Evolutionary conservation across 768 basidiomycete genomes (phyloP), one percentile per base, ranked within the genome.

Genomic region (Obba rivulosa): DNA sequence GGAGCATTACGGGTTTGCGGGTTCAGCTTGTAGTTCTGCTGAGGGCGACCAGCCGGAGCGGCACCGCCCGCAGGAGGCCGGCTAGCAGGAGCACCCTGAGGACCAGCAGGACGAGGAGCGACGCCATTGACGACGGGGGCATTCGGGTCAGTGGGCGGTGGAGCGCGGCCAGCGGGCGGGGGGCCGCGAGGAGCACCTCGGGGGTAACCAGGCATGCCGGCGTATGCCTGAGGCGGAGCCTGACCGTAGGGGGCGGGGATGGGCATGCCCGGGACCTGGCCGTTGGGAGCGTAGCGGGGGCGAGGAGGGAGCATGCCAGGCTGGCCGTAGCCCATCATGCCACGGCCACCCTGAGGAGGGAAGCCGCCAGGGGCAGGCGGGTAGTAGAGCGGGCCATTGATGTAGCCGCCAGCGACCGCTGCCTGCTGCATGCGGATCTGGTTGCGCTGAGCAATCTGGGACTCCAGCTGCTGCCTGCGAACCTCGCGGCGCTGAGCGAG

Each of bases 401-500:
- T 79, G 76, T 89, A 87, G 52, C 86, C 83, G 55, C 81, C 80
- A 45, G 91, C 87, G 40, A 90, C 89, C 51, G 88, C 91, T 53
- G 89, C 88, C 75, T 97, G 95, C 64, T 94, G 92, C 81, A 94
- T 86, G 54, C 95, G 80, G 66, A 94, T 92, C 71, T 97, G 92
- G 71, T 92, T 89, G 66, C 96, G 92, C 72, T 97, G 93, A 55
- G 92, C 92, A 64, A 97, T 94, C 77, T 98, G 96, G 64, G 89
- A 93, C 75, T 98, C 96, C 59, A 99, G 80, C 68, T 98, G 94
- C 69, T 98, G 95, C 63, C 94, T 83, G 67, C 96, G 90, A 62
- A 96, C 90, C 64, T 99, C 96, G 54, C 93, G 92, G 57, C 95
- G 92, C 67, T 99, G 96, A 58, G 96, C 96, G 57, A 98, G 84